Base-by-base conservation (phyloP, 768 basidiomycete genomes). In the Austroboletus festivus region DNA sequence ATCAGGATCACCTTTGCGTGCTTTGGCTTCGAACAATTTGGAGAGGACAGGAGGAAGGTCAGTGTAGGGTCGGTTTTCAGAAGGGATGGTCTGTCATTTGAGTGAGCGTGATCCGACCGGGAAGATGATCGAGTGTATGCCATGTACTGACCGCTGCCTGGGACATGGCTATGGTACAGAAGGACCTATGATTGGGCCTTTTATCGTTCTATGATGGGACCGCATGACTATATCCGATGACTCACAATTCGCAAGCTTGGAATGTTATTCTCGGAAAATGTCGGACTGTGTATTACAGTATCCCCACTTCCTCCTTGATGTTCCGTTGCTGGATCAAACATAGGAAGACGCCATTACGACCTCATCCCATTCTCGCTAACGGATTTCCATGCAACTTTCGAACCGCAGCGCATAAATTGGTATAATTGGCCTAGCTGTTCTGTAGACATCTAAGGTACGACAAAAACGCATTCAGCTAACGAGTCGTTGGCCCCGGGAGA, bases 21-120 rank as follows among this genome's bases (percentile, higher is more conserved):
- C 82, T 64, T 89, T 88, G 13, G 81, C 85, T 54, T 82, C 80
- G 42, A 86, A 78, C 21, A 89, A 66, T 33, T 60, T 61, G 12
- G 73, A 50, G 59, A 69, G 72, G 51, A 80, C 73, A 21, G 77
- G 64, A 3, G 84, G 79, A 21, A 85, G 72, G 51, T 76, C 71
- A n/a, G 73, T 56, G 54, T 73, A 77, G 5, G 78, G 79, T 15
- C 58, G 54, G 46, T 52, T 74, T 63, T 65, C 72, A 20, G 71
- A 63, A 12, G 78, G 69, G 24, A 81, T 54, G 47, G 67, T 63
- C 77, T 79, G 51, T 37, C 19, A 28, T 30, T 35, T 12, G 13
- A 13, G 22, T 47, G 15, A 54, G 26, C 31, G 26, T 33, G 21
- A 24, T 37, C 15, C 35, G 38, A 7, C 2, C 4, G 11, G 22